Evolutionary conservation across 176 grass and related monocot genomes (phyloP), one percentile per base, ranked within the genome.

Genomic region (Hordeum marinum): DNA sequence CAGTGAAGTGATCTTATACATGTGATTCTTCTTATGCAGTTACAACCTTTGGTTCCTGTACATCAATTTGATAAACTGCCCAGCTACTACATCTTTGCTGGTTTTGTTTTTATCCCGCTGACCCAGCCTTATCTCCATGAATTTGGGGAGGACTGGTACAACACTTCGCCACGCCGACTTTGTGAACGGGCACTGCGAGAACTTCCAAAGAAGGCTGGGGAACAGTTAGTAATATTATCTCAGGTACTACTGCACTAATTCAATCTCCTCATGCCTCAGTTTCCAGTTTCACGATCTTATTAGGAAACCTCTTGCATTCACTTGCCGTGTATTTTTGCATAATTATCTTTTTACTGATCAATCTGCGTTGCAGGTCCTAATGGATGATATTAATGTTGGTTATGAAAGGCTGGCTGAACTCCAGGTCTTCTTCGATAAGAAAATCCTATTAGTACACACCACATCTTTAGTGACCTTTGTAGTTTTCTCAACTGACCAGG

Each of bases 111-210:
- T 84, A 84, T 95, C 68, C 96, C 93, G 23, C 89, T 98, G 27
- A 94, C 93, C 80, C 96, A 95, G 77, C 96, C 96, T 77, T 98
- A 98, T 83, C 96, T 98, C 85, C 96, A 98, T 84, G 96, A 98
- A 78, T 95, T 90, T 90, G 96, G 96, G 77, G 96, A 95, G 58
- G 96, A 98, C 83, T 98, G 93, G 96, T 98, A 95, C 86, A 98
- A 98, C 60, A 74, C 48, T 85, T 98, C 96, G 3, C 96, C 96
- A 77, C 93, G 96, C 20, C 86, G 88, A 80, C 77, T 98, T 57
- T 95, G 96, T 91, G 96, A 98, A 86, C 91, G 85, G 72, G 91
- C 96, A 85, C 78, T 98, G 72, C 80, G 91, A 86, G 96, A 94
- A 76, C 77, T 98, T 82, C 96, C 93, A 24, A 90, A 90, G 81